Conservation (phyloP, 148 eudicot species). For the Beta vulgaris region DNA sequence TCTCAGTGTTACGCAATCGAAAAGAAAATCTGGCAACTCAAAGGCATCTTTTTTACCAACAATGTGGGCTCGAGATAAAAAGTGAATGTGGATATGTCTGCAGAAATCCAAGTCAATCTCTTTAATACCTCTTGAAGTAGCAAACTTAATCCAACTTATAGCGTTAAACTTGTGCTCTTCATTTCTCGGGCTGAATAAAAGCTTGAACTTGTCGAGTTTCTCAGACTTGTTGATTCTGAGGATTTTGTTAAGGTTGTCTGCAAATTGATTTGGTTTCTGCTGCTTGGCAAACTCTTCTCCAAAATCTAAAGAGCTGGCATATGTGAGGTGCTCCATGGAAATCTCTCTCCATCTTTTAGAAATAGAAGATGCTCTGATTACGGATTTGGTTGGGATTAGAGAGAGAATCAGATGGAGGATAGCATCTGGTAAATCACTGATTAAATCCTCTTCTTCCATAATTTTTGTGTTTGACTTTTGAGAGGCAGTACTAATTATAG, state of each 20-base stretch:
- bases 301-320: slow-evolving; percentile 26
- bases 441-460: slow-evolving; percentile 9
- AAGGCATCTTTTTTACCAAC: slow-evolving; percentile 25
- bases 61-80: slow-evolving; percentile 24
- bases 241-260: slow-evolving; percentile 18
- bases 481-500: slow-evolving; percentile 6
- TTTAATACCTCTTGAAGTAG: slow-evolving; percentile 16
- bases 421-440: slow-evolving; percentile 28
- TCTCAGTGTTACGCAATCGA: slow-evolving; percentile 19
- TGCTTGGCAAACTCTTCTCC: slow-evolving; percentile 28
- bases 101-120: slow-evolving; percentile 35
- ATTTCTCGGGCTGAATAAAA: slow-evolving; percentile 34
- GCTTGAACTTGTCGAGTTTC: slow-evolving; percentile 24
- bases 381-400: slow-evolving; percentile 21
- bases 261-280: slow-evolving; percentile 15
- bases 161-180: slow-evolving; percentile 23
- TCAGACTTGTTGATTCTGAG: slow-evolving; percentile 15
- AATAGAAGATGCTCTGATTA: slow-evolving; percentile 16
- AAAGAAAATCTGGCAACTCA: slow-evolving; percentile 29
- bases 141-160: slow-evolving; percentile 27
- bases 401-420: slow-evolving; percentile 31
- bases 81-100: slow-evolving; percentile 30
- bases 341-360: slow-evolving; percentile 27
- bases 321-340: slow-evolving; percentile 22
- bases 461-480: background rate